These are phyloP conservation scores for Candida broadrunensis DNA, from an alignment of 805 yeast genomes.

Conservation along the genomic window DNA sequence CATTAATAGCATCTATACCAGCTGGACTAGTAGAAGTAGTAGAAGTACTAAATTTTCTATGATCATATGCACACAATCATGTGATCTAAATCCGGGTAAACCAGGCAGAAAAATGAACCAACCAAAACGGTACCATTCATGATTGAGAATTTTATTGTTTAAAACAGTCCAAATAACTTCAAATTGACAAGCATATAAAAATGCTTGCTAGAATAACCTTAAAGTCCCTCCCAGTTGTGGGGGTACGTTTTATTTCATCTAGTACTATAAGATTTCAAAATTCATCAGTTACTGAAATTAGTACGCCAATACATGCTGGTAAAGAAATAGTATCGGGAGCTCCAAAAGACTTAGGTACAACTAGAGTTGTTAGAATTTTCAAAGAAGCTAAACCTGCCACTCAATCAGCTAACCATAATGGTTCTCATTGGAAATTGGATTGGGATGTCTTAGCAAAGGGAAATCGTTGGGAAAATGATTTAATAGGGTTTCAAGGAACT, in stretches of 20 bases:
- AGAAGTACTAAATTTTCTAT: too few species aligned
- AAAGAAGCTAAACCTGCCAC: conserved; percentile 79
- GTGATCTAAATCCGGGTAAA: background rate
- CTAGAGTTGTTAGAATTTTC: conserved; percentile 72
- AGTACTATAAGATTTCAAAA: conserved; percentile 14
- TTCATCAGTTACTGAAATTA: conserved; percentile 19
- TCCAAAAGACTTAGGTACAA: conserved; percentile 58
- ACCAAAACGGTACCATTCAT: background rate
- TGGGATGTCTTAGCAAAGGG: conserved; percentile 79
- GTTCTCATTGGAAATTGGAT: conserved; percentile 68
- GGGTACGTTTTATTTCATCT: conserved; percentile 23
- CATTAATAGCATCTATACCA: too few species aligned
- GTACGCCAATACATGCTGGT: conserved; percentile 17
- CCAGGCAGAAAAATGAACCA: too few species aligned
- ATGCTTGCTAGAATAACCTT: conserved; percentile 7
- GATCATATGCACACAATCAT: too few species aligned
- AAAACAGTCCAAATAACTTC: too few species aligned
- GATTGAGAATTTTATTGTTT: too few species aligned
- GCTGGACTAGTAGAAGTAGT: too few species aligned
- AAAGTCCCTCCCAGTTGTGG: background rate
- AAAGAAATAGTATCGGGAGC: conserved; percentile 76
- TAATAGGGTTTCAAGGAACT: conserved; percentile 80
- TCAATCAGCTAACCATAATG: conserved; percentile 63
- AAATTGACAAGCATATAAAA: background rate
- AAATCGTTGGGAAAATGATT: conserved; percentile 85